Evolutionary conservation across 495 filamentous ascomycete genomes (phyloP).

Genomic region (Trichoderma gamsii): DNA sequence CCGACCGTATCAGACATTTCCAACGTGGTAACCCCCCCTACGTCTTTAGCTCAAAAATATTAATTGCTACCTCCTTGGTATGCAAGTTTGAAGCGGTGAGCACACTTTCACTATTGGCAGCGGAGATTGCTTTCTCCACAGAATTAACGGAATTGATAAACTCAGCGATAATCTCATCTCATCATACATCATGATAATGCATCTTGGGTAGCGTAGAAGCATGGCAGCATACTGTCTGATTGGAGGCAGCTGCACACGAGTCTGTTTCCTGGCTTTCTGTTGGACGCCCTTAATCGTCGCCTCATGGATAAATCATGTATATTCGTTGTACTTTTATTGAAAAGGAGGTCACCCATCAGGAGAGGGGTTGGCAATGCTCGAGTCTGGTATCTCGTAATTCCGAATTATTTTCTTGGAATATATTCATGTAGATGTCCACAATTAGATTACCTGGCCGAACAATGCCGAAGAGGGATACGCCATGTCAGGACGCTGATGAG

Average conservation of each 20-base stretch:
- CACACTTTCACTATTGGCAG: not conserved
- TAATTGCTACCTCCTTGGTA: not conserved
- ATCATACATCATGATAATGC: not conserved
- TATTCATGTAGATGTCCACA: not conserved
- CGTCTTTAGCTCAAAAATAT: not conserved
- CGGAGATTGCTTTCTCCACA: constrained; percentile 7
- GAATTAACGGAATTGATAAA: not conserved
- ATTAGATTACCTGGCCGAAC: not conserved
- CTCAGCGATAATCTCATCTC: not conserved
- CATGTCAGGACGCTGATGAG: not conserved
- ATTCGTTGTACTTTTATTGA: not conserved
- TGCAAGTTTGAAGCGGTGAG: not conserved
- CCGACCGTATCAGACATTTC: not conserved
- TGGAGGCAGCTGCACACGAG: not conserved
- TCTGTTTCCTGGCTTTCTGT: not conserved
- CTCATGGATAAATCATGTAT: not conserved
- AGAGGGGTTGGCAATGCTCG: not conserved
- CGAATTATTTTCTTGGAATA: not conserved
- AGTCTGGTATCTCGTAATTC: not conserved
- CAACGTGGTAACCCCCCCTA: not conserved
- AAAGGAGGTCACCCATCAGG: not conserved
- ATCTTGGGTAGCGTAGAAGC: not conserved
- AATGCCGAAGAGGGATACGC: not conserved
- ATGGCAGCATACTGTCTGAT: not conserved
- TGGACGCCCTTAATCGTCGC: not conserved